A percentile compares a stretch with the other conserved stretches of the same genome.
Conservation (phyloP, 2,329 filamentous ascomycete genomes). For the Alternaria gansuensis region DNA sequence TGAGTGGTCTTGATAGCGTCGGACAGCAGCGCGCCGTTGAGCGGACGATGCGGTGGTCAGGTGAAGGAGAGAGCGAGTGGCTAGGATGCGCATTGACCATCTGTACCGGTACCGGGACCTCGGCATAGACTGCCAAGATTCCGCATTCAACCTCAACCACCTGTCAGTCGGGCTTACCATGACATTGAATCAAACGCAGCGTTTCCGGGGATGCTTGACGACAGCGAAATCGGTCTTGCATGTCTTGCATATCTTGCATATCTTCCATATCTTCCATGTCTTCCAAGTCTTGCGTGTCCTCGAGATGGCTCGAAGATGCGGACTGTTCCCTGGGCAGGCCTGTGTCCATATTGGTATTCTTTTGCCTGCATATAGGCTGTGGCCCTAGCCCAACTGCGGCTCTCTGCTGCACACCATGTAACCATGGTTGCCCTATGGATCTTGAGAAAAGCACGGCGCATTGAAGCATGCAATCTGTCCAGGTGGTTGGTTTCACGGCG, state of each 20-base stretch:
- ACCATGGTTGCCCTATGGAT: slow-evolving; percentile 10
- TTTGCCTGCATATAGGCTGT: slow-evolving; percentile 31
- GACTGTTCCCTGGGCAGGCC: neutral
- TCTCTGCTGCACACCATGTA: slow-evolving; percentile 12
- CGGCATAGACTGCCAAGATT: slow-evolving; percentile 32
- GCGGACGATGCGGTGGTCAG: slow-evolving; percentile 32
- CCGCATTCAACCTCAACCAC: slow-evolving; percentile 27
- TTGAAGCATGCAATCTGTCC: slow-evolving; percentile 10
- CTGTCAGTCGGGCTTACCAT: slow-evolving; percentile 14
- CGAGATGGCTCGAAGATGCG: neutral
- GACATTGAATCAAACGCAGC: slow-evolving; percentile 1
- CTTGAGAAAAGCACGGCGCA: slow-evolving; percentile 19
- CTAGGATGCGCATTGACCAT: slow-evolving; percentile 24
- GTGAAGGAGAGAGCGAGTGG: slow-evolving; percentile 32
- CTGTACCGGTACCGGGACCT: slow-evolving; percentile 19
- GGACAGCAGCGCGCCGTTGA: slow-evolving; percentile 32
- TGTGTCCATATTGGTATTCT: slow-evolving; percentile 15
- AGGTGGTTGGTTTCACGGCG: slow-evolving; percentile 39
- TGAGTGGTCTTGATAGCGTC: slow-evolving; percentile 16
- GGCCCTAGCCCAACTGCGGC: slow-evolving; percentile 24
- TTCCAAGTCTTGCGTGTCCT: neutral
- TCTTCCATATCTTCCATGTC: no score
- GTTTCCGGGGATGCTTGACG: neutral
- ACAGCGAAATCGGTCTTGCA: neutral
- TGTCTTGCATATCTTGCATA: no score